Conservation (phyloP, 1,284 basidiomycete genomes). For the Agroathelia rolfsii region DNA sequence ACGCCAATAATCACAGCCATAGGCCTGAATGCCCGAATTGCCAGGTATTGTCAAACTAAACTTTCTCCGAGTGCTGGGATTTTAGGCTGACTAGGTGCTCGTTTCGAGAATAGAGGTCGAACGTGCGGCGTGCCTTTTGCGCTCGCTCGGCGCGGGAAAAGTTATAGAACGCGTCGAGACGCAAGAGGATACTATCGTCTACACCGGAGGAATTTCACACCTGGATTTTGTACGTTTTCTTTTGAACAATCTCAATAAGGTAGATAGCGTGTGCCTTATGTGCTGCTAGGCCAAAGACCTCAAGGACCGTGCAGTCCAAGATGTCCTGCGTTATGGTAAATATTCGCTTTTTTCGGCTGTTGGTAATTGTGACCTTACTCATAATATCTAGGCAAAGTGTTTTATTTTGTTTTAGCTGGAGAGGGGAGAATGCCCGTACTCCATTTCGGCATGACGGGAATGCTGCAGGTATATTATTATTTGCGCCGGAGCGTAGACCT, state of each 20-base stretch:
- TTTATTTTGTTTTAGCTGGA: slow-evolving; percentile 64
- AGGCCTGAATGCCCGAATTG: slow-evolving; percentile 49
- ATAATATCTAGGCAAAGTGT: slow-evolving; percentile 55
- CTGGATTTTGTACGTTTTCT: slow-evolving; percentile 50
- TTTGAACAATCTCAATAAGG: slow-evolving; percentile 3
- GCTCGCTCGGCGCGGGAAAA: slow-evolving; percentile 45
- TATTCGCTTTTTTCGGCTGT: neutral
- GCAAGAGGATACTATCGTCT: slow-evolving; percentile 63
- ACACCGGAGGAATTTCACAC: slow-evolving; percentile 46
- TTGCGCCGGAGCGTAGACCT: slow-evolving; percentile 1
- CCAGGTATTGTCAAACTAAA: slow-evolving; percentile 33
- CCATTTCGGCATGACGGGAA: slow-evolving; percentile 81
- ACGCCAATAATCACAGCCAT: no score
- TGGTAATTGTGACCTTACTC: slow-evolving; percentile 1
- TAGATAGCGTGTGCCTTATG: neutral
- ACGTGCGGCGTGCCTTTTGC: slow-evolving; percentile 52
- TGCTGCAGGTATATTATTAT: slow-evolving; percentile 49
- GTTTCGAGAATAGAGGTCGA: slow-evolving; percentile 51
- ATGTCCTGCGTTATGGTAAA: slow-evolving; percentile 56
- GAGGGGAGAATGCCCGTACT: slow-evolving; percentile 57
- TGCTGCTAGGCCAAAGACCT: slow-evolving; percentile 47
- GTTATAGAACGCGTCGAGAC: slow-evolving; percentile 50
- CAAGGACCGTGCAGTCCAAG: slow-evolving; percentile 45
- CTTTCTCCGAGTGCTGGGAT: neutral
- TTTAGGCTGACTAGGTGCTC: slow-evolving; percentile 3